Percentiles rank a stretch among this genome's conserved stretches.
Evolutionary conservation across 352 stramenopile species (phyloP).

Genomic region (Globisporangium radiosum): DNA sequence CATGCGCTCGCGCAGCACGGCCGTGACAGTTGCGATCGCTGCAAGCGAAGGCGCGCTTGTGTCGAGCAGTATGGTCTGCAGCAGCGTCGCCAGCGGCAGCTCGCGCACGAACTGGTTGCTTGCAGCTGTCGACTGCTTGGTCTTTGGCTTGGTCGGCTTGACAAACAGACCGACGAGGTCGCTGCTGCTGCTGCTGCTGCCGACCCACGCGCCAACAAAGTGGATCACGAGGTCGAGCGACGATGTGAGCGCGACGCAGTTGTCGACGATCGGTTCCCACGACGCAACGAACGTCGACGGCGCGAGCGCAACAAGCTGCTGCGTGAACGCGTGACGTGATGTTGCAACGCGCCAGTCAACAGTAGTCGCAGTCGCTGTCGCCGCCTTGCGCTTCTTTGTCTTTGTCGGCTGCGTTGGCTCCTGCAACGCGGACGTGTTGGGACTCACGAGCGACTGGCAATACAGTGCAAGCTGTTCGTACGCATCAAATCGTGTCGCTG

Average conservation of each 20-base stretch:
- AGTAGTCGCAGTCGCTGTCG: background rate
- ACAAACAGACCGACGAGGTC: slow-evolving; percentile 24
- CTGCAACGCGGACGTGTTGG: too few species aligned
- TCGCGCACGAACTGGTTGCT: slow-evolving; percentile 5
- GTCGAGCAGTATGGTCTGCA: slow-evolving; percentile 14
- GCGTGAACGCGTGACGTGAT: background rate
- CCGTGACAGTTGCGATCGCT: background rate
- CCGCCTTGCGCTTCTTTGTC: slow-evolving; percentile 6
- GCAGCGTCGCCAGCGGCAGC: slow-evolving; percentile 11
- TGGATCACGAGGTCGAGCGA: slow-evolving; percentile 35
- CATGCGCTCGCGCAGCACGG: slow-evolving; percentile 14
- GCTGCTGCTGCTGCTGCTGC: slow-evolving; percentile 12
- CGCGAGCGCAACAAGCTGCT: slow-evolving; percentile 18
- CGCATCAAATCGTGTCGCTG: slow-evolving; percentile 14
- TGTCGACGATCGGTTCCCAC: slow-evolving; percentile 32
- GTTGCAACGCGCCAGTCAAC: slow-evolving; percentile 6
- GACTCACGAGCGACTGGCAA: slow-evolving; percentile 12
- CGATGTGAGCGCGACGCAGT: slow-evolving; percentile 22
- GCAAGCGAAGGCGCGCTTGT: background rate
- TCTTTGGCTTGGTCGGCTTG: slow-evolving; percentile 16
- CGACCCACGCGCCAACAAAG: slow-evolving; percentile 37
- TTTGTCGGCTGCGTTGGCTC: background rate
- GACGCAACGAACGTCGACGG: slow-evolving; percentile 19
- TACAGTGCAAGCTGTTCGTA: slow-evolving; percentile 30
- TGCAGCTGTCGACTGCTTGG: background rate